Percentiles rank a stretch among this genome's conserved stretches.
Evolutionary conservation across 2,329 filamentous ascomycete species (phyloP).

Genomic region (Amauroascus verrucosus): DNA sequence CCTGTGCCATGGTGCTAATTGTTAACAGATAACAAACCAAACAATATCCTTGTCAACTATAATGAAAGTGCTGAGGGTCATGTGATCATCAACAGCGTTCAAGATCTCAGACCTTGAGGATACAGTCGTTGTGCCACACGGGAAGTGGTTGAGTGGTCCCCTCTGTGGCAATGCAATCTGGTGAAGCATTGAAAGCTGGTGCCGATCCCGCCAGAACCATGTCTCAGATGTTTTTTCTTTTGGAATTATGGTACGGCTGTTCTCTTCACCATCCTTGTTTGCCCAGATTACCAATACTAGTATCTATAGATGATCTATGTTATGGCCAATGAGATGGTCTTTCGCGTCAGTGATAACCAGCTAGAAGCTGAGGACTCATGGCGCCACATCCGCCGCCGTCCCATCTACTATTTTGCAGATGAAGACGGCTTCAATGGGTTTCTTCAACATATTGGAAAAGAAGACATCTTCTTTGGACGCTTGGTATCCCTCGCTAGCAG

Average conservation of each 20-base stretch:
- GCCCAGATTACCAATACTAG: slow-evolving; percentile 9
- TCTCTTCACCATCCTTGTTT: not conserved
- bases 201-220: slow-evolving; percentile 23
- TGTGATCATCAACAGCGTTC: slow-evolving; percentile 20
- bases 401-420: slow-evolving; percentile 41
- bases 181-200: slow-evolving; percentile 30
- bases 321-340: slow-evolving; percentile 24
- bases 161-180: slow-evolving; percentile 28
- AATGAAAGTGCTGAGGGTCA: slow-evolving; percentile 18
- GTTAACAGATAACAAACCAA: slow-evolving; percentile 27
- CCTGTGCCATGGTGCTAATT: slow-evolving; percentile 10
- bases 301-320: slow-evolving; percentile 23
- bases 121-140: slow-evolving; percentile 21
- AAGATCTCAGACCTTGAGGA: slow-evolving; percentile 28
- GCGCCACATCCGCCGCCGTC: slow-evolving; percentile 24
- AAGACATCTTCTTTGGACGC: slow-evolving; percentile 33
- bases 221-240: slow-evolving; percentile 31
- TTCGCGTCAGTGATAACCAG: slow-evolving; percentile 20
- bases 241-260: slow-evolving; percentile 22
- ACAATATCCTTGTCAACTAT: slow-evolving; percentile 30
- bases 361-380: slow-evolving; percentile 20
- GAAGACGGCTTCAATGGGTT: slow-evolving; percentile 33
- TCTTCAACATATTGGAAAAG: slow-evolving; percentile 33
- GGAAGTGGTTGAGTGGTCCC: slow-evolving; percentile 20
- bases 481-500: slow-evolving; percentile 30